Evolutionary conservation across 805 yeast species (phyloP), one percentile per base, ranked within the genome.

Genomic region (Kodamaea neixiangensis): DNA sequence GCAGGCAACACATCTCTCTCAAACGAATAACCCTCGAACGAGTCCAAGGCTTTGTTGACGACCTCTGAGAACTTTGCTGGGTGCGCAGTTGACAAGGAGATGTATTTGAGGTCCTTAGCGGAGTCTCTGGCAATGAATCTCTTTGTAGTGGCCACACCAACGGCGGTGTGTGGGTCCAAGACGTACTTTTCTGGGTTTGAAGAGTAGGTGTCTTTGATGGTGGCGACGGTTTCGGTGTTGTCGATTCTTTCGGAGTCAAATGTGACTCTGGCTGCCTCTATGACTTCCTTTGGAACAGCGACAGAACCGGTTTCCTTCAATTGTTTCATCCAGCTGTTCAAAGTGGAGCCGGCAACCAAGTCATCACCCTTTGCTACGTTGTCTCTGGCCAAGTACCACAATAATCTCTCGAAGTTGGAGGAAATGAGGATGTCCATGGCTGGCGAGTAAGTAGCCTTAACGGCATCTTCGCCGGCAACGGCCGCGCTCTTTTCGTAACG

Each of bases 41-140:
- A 78, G 43, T 71, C 65, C 57, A 94, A 77, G 2, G 98, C 90
- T 60, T 80, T 73, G 68, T 92, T 86, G 20, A 94, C 99, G 46
- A 97, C 99, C 56, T 90, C 97, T 20, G 97, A 89, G 64, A 94
- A 94, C 73, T 94, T 94, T 54, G 99, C 99, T 40, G 99, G 99
- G 68, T 94, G 99, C 7, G 99, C 99, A 44, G 99, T 94, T 9
- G 97, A 87, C 52, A 94, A 80, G 4, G 97, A 87, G 42, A 94
- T 78, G 64, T 80, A 80, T 42, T 74, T 78, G 17, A 29, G n/a
- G 15, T 48, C 22, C 22, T 67, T 62, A n/a, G 17, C 33, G 9
- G 47, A 44, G 55, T 79, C 82, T 46, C 69, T 64, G 13, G 74
- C 76, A 48, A 87, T 80, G 63, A 81, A 77, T 58, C 85, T 78